Conservation (phyloP, 2,329 filamentous ascomycete genomes). For the Pseudonectria buxi region DNA sequence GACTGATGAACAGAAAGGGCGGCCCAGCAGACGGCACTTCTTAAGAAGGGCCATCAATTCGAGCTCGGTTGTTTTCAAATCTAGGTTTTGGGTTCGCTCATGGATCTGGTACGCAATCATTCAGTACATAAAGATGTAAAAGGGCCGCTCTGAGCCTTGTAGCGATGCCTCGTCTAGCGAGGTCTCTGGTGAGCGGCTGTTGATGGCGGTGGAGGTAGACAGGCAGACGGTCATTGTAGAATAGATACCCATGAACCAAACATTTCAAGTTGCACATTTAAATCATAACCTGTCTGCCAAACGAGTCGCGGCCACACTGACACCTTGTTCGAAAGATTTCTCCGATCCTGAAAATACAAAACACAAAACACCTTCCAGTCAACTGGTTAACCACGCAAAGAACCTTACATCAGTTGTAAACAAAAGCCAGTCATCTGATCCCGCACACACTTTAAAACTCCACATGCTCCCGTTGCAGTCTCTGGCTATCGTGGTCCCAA, state of each 20-base stretch:
- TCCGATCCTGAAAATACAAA: no score
- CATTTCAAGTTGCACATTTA: background rate
- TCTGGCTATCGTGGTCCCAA: slow-evolving; percentile 12
- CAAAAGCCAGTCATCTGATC: background rate
- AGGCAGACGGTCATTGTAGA: slow-evolving; percentile 25
- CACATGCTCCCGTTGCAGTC: no score
- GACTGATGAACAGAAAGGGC: slow-evolving; percentile 50
- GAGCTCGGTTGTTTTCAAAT: no score
- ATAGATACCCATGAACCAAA: slow-evolving; percentile 35
- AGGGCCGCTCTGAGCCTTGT: slow-evolving; percentile 1
- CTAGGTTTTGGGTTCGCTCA: no score
- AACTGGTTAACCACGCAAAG: no score
- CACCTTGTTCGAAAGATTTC: no score
- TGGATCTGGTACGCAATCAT: slow-evolving; percentile 7
- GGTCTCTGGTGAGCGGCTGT: slow-evolving; percentile 5
- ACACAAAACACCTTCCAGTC: no score
- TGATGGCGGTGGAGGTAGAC: slow-evolving; percentile 11
- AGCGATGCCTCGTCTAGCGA: slow-evolving; percentile 1
- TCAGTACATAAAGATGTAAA: slow-evolving; percentile 8
- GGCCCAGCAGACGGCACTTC: background rate
- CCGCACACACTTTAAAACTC: no score
- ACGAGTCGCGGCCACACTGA: no score
- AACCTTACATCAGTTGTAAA: background rate
- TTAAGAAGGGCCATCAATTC: no score
- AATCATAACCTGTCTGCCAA: background rate